phyloP scores from a whole-genome alignment of 495 filamentous ascomycete genomes.

The Sordaria brevicollis region DNA sequence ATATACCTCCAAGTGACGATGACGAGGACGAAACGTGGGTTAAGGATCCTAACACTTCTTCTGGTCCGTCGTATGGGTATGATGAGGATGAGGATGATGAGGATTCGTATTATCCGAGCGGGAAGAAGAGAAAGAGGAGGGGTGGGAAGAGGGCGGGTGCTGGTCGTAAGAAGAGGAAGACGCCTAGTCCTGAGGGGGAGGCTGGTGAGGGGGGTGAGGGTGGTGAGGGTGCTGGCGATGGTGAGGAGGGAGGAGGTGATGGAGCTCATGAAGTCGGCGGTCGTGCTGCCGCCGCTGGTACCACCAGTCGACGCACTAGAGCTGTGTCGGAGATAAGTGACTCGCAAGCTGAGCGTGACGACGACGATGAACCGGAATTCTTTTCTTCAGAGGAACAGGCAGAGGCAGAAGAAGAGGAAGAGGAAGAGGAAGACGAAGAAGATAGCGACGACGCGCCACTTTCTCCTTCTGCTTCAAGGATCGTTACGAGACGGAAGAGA shows the following conservation, averaged over 20 bases:
- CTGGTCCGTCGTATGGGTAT: background rate
- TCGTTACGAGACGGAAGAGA: background rate
- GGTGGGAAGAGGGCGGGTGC: constrained; percentile 20
- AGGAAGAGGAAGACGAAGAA: background rate
- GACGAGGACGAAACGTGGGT: constrained; percentile 7
- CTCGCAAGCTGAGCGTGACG: constrained; percentile 6
- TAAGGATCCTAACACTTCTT: no score
- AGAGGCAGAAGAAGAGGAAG: background rate
- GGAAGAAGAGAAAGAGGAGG: constrained; percentile 12
- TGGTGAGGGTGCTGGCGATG: background rate
- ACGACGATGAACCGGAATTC: no score
- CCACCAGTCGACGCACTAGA: background rate
- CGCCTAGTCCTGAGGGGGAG: background rate
- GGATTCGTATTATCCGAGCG: constrained; percentile 4
- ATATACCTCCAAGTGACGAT: background rate
- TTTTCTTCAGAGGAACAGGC: background rate
- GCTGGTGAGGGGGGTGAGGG: background rate
- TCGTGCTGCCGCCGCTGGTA: background rate
- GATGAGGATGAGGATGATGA: constrained; percentile 17
- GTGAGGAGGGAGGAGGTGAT: background rate
- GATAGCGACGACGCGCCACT: constrained; percentile 1
- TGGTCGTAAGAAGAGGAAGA: constrained; percentile 18
- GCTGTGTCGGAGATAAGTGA: constrained; percentile 13
- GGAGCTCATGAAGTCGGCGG: background rate
- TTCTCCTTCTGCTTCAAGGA: background rate